Base-by-base conservation (phyloP, 2,329 filamentous ascomycete genomes). In the Pestalotiopsis sp. region DNA sequence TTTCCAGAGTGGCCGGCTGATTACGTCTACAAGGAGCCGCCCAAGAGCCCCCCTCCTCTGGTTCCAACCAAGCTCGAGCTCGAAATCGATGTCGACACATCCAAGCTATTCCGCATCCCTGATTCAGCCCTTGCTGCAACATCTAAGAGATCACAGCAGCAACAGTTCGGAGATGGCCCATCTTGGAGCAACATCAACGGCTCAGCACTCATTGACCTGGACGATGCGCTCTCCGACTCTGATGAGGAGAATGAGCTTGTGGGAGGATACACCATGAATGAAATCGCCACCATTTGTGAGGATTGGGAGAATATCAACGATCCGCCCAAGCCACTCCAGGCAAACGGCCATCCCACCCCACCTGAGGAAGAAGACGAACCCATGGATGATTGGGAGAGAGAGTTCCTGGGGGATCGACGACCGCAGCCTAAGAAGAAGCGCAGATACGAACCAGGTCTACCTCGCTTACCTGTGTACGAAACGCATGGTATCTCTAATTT, bases 41-140 rank as follows among this genome's bases (percentile, higher is more conserved):
- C 86, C 1, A 97, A 94, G 80, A 91, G 90, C 86, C 93, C 17
- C 86, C 74, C 75, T 56, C 75, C 75, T 52, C 76, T 98, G 3
- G 87, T 94, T 4, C 94, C 94, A 0, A 95, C 92, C 23, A 99
- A 99, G 80, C 86, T 97, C 68, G 94, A 90, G 70, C 85, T 99
- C 14, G 96, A 99, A 70, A 84, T 98, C 41, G 92, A 93, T 2
- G 87, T 89, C 61, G 96, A 98, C 74, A 93, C 97, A 73, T 93
- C 97, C 79, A 94, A 94, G 74, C 85, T 88, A 31, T 99, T 98
- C 78, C 90, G 91, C 68, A 88, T 95, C n/a, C 86, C 89, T 0
- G 90, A 90, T 0, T 86, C 89, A 31, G 85, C 87, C 1, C 82
- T 84, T 3, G 76, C 80, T 2, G 79, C 77, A 12, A 87, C 90